These are phyloP conservation scores for Fusarium multiceps DNA, from an alignment of 2,329 filamentous ascomycete genomes.

Conservation along the genomic window DNA sequence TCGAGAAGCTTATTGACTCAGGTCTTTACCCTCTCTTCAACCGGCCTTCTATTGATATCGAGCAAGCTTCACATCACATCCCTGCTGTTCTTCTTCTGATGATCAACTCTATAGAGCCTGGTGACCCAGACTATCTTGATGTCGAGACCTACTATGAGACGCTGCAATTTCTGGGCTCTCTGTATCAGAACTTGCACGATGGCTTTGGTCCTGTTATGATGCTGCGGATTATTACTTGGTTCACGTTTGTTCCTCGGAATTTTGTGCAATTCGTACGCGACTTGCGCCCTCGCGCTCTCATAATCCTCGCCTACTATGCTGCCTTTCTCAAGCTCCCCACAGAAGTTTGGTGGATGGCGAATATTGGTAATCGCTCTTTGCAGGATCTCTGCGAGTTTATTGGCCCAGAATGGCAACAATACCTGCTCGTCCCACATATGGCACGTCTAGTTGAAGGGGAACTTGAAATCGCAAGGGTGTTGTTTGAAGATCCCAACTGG, in stretches of 20 bases:
- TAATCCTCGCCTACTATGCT: slow-evolving; percentile 65
- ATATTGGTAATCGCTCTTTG: slow-evolving; percentile 60
- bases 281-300: slow-evolving; percentile 58
- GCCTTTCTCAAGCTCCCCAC: slow-evolving; percentile 60
- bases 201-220: slow-evolving; percentile 59
- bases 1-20: slow-evolving; percentile 49
- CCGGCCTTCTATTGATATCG: slow-evolving; percentile 61
- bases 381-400: slow-evolving; percentile 56
- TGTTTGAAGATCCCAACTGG: slow-evolving; percentile 60
- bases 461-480: slow-evolving; percentile 53
- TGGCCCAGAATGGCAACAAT: slow-evolving; percentile 54
- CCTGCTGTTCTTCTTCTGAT: slow-evolving; percentile 63
- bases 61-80: slow-evolving; percentile 54
- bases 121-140: slow-evolving; percentile 56
- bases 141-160: slow-evolving; percentile 58
- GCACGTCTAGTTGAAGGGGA: slow-evolving; percentile 51
- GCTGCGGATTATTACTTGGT: slow-evolving; percentile 64
- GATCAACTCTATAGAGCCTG: slow-evolving; percentile 57
- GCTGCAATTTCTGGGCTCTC: slow-evolving; percentile 62
- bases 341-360: slow-evolving; percentile 62
- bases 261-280: slow-evolving; percentile 59
- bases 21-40: slow-evolving; percentile 62
- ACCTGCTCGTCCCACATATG: slow-evolving; percentile 56
- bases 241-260: slow-evolving; percentile 60
- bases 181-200: slow-evolving; percentile 61